Base-by-base conservation (phyloP, 2,329 filamentous ascomycete species). In the Aspergillus arachidicola region DNA sequence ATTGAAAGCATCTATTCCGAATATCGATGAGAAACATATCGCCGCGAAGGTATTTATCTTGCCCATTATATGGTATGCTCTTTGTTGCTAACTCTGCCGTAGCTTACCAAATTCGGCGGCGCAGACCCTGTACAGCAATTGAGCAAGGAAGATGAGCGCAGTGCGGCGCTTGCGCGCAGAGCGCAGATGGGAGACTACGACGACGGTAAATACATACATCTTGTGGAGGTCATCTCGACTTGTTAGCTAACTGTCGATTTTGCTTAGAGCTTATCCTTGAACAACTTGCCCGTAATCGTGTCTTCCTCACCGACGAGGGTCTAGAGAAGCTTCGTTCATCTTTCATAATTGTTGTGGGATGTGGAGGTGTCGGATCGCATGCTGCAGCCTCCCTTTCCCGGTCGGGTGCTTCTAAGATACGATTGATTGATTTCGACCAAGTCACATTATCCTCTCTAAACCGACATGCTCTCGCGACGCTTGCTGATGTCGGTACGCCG, bases 371-470 rank as follows among this genome's bases (percentile, higher is more conserved):
- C 6, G 95, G 95, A 53, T 97, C 93, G 7, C 96, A 99, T 81
- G 94, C 92, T 66, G 87, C 90, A 5, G 90, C 94, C 1, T 90
- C 95, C 4, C 87, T 99, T 34, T 91, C 93, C 6, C 89, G 95
- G 34, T 97, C 94, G 0, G 95, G 95, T 36, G 93, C 96, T 50
- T 89, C 91, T n/a, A 90, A 89, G 71, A 85, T 99, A 60, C 89
- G 95, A 1, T 86, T 99, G 43, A 88, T 99, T 69, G 95, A 99
- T 78, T 99, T 99, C 76, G 95, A 99, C 76, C 95, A 99, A 83
- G 94, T 99, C 38, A 96, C 94, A 0, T 84, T 99, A 51, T 96
- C 92, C 67, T 97, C 93, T 3, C 82, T 99, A 60, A 99, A 99
- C 78, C 85, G 95, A n/a, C 95, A 99, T 79, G 93, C 95, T 10